Evolutionary conservation across 2,329 filamentous ascomycete species (phyloP), one percentile per base, ranked within the genome.

Genomic region (Mycogone perniciosa): DNA sequence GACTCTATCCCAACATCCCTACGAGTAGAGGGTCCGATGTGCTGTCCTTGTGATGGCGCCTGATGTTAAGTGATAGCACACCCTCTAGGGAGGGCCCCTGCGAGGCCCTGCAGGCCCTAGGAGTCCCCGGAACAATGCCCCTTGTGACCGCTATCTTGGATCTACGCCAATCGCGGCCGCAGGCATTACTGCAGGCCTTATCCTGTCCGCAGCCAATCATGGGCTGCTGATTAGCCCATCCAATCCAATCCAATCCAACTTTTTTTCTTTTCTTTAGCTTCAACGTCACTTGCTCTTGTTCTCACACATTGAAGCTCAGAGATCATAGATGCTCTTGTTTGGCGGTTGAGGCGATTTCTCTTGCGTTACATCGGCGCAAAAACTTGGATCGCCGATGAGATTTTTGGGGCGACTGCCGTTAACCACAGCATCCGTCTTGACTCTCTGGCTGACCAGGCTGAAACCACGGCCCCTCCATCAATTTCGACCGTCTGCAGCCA

Each of bases 301-400:
- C 6, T n/a, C 20, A 20, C 20, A 20, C 20, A 20, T 20, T 20
- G 20, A 3, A 20, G 20, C 20, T 20, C 2, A 20, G 20, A 20
- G 20, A 20, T 20, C 20, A 20, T 20, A 2, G 20, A 20, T 20
- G 20, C 20, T 20, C 20, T 20, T 20, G 20, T 20, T 20, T 20
- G 3, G 20, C 20, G 3, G 20, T 20, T 20, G 20, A 20, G 20
- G 20, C 20, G 20, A 20, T 20, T 20, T 29, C 33, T 27, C 4
- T 9, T n/a, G 13, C 26, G 33, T 47, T 47, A 33, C 44, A 38
- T 20, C 20, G 20, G 20, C 9, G 6, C 42, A 11, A 5, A 10
- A 7, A 6, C 26, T 35, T 1, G 42, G 20, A 33, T 45, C n/a
- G 31, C 53, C 52, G 43, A 58, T 58, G 56, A 52, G 53, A 52